Percentiles rank a stretch among this genome's conserved stretches.
These are phyloP conservation scores for Podaxis sp. DNA, from an alignment of 768 basidiomycete species.

Conservation along the genomic window DNA sequence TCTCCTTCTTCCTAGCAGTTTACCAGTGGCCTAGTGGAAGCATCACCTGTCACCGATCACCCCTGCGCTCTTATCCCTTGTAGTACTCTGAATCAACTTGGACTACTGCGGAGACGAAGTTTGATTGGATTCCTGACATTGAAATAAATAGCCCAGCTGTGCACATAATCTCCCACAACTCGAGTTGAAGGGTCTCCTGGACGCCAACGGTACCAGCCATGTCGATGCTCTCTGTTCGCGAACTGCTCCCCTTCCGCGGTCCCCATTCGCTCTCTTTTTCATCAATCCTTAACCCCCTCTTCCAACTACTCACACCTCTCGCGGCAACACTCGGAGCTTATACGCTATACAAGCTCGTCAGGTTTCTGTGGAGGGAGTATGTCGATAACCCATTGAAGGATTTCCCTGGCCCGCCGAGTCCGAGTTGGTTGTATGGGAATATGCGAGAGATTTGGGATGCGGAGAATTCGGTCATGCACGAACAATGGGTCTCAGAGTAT, in stretches of 20 bases:
- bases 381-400: conserved; percentile 41
- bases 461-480: conserved; percentile 32
- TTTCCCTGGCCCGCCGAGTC: conserved; percentile 50
- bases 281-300: conserved; percentile 1
- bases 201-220: background rate
- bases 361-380: conserved; percentile 30
- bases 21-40: too few species aligned
- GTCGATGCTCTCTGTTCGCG: background rate
- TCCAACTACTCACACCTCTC: conserved; percentile 23
- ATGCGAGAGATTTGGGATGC: conserved; percentile 41
- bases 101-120: too few species aligned
- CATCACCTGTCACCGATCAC: too few species aligned
- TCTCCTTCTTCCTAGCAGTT: too few species aligned
- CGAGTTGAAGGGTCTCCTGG: background rate
- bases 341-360: conserved; percentile 30
- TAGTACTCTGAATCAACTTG: too few species aligned
- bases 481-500: conserved; percentile 46
- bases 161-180: background rate
- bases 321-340: conserved; percentile 25
- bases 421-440: conserved; percentile 50
- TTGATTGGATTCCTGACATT: too few species aligned
- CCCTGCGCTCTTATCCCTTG: too few species aligned
- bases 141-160: background rate
- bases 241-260: background rate
- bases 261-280: background rate